Evolutionary conservation across 176 grass and related monocot species (phyloP).

Genomic region (Luzula sylvatica): DNA sequence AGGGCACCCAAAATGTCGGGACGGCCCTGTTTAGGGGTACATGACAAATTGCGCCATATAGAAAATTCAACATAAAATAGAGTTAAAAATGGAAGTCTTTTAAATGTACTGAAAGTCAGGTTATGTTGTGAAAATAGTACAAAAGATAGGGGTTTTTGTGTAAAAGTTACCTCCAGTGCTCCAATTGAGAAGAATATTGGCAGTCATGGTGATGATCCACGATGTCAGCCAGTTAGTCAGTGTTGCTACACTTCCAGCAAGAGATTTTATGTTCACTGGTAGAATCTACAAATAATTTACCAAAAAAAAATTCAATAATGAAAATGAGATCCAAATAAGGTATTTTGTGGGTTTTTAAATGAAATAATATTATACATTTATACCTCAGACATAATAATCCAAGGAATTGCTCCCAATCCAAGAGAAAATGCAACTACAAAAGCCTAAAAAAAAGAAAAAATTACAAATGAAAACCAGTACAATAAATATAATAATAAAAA

Average conservation of each 20-base stretch:
- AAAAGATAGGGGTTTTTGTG: too few species aligned
- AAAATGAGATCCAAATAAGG: background rate
- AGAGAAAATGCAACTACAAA: conserved; percentile 77
- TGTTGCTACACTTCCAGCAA: conserved; percentile 73
- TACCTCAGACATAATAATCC: conserved; percentile 99
- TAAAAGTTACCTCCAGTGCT: conserved; percentile 84
- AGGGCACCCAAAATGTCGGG: too few species aligned
- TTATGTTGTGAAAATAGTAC: too few species aligned
- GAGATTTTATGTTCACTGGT: conserved; percentile 63
- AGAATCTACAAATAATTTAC: conserved; percentile 8
- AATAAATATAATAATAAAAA: background rate
- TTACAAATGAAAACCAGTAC: background rate
- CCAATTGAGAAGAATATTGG: conserved; percentile 79
- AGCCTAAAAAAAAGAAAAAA: conserved; percentile 38
- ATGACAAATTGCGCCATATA: too few species aligned
- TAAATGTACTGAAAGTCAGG: too few species aligned
- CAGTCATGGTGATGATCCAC: conserved; percentile 74
- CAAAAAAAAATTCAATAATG: too few species aligned
- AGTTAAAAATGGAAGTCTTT: too few species aligned
- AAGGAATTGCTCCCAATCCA: conserved; percentile 89
- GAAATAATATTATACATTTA: background rate
- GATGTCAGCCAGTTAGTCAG: conserved; percentile 91
- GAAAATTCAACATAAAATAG: too few species aligned
- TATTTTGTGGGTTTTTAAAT: background rate
- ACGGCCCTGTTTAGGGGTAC: too few species aligned